Evolutionary conservation across 1,284 basidiomycete species (phyloP), one percentile per base, ranked within the genome.

Genomic region (Irpex rosettiformis): DNA sequence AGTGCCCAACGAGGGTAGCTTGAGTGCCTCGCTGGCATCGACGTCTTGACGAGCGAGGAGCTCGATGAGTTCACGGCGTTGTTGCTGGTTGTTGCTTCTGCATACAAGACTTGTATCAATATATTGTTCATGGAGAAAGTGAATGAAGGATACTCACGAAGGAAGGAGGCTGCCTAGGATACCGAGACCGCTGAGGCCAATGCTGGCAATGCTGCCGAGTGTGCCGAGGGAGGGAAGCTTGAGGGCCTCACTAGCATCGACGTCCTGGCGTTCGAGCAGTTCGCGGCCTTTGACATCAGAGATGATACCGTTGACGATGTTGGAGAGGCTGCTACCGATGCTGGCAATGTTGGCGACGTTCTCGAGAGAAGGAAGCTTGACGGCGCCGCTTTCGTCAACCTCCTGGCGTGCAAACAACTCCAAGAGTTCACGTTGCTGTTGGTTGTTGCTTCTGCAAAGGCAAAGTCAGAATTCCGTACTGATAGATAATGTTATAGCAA

Each of bases 11-110:
- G 48, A 28, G 48, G 43, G 43, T 7, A 57, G 13, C 4, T 52
- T 52, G 4, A 57, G 33, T 4, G 56, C 56, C 2, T 30, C 56
- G 37, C 56, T 52, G 22, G 11, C 28, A n/a, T 56, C 55, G 22
- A 52, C n/a, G 13, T 52, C 47, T 2, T 21, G 29, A 25, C 56
- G 56, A 37, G 48, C 48, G 16, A 52, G 25, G 49, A 40, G 37
- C 33, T 52, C 48, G 24, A 30, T 5, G 16, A 52, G 24, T 7
- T 57, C 56, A 27, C 56, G 56, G 3, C 40, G 30, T 18, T 52
- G 48, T 24, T 47, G 43, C 22, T 57, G 55, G 55, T 22, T 37
- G 11, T 56, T 28, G 55, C 16, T 51, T 6, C 30, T 25, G 30
- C 16, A 37, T 8, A 37, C 3, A 37, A 7, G 16, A 37, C 16